These are phyloP conservation scores for Suhomyces kunorum DNA, from an alignment of 1,139 yeast genomes.

Conservation along the genomic window DNA sequence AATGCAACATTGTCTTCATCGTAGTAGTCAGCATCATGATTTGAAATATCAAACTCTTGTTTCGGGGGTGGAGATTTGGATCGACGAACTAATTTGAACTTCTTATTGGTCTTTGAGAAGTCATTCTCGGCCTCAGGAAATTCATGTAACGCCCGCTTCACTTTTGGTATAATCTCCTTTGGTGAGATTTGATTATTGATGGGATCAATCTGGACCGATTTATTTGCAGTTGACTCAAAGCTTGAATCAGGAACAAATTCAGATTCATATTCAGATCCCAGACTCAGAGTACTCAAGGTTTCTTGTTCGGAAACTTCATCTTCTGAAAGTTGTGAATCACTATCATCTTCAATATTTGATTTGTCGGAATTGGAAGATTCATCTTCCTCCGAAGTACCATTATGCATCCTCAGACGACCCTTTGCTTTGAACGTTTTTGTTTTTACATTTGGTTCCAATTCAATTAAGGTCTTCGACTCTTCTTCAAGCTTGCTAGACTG, in stretches of 20 bases:
- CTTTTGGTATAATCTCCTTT: background rate
- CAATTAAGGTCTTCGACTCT: background rate
- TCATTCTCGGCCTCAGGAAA: background rate
- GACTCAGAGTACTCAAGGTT: background rate
- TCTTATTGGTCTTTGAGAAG: slow-evolving; percentile 3
- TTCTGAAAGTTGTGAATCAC: background rate
- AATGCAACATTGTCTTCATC: slow-evolving; percentile 34
- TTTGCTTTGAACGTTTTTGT: background rate
- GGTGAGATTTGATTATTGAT: background rate
- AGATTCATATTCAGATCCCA: slow-evolving; percentile 7
- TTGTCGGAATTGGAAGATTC: too few relatives aligned
- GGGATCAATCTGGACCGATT: background rate
- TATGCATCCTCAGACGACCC: background rate
- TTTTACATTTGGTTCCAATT: background rate
- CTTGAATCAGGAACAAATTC: slow-evolving; percentile 10
- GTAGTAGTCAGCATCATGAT: slow-evolving; percentile 40
- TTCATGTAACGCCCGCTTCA: background rate
- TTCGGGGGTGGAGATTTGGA: slow-evolving; percentile 14
- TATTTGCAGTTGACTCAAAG: slow-evolving; percentile 5
- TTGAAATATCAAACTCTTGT: slow-evolving; percentile 28
- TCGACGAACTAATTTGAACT: slow-evolving; percentile 6
- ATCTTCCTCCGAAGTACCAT: background rate
- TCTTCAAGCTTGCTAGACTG: background rate
- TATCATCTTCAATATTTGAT: too few relatives aligned
- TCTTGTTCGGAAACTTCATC: background rate